phyloP scores from a whole-genome alignment of 2,329 filamentous ascomycete genomes.

The Aspergillus sp. region DNA sequence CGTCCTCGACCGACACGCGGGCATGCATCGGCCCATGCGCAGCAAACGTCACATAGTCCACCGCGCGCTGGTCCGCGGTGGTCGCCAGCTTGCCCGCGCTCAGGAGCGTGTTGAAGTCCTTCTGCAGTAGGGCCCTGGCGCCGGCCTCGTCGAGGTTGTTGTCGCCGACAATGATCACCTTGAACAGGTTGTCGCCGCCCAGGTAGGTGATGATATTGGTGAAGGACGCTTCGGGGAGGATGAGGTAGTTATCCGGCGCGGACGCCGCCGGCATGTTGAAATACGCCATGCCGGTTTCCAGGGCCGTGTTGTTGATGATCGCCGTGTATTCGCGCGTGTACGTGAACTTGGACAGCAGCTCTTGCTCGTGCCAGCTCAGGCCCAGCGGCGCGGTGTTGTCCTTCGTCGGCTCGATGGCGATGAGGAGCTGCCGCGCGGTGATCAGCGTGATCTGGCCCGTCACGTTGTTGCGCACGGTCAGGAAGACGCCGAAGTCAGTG shows the following conservation, averaged over 20 bases:
- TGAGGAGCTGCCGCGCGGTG: conserved; percentile 28
- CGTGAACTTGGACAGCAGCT: conserved; percentile 28
- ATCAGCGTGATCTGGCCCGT: conserved; percentile 18
- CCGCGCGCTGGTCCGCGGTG: conserved; percentile 5
- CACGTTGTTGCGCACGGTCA: conserved; percentile 19
- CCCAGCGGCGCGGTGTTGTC: conserved; percentile 27
- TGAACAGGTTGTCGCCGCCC: conserved; percentile 13
- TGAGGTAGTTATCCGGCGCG: conserved; percentile 11
- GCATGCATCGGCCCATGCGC: conserved; percentile 24
- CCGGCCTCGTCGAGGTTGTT: conserved; percentile 7
- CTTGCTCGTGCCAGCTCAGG: conserved; percentile 21
- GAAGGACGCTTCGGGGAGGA: conserved; percentile 11
- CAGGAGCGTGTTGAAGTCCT: conserved; percentile 10
- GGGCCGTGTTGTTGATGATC: conserved; percentile 25
- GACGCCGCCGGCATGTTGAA: conserved; percentile 41
- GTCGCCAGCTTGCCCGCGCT: conserved; percentile 6
- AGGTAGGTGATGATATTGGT: conserved; percentile 12
- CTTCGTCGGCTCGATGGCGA: conserved; percentile 29
- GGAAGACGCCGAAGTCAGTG: conserved; percentile 20
- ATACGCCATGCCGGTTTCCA: conserved; percentile 13
- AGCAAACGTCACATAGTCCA: conserved; percentile 14
- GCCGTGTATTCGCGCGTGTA: conserved; percentile 26
- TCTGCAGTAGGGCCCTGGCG: conserved; percentile 8
- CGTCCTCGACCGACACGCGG: conserved; percentile 19
- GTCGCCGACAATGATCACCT: conserved; percentile 14